Evolutionary conservation across 106 monocot species (phyloP).

Genomic region (Dendrobium nobile): DNA sequence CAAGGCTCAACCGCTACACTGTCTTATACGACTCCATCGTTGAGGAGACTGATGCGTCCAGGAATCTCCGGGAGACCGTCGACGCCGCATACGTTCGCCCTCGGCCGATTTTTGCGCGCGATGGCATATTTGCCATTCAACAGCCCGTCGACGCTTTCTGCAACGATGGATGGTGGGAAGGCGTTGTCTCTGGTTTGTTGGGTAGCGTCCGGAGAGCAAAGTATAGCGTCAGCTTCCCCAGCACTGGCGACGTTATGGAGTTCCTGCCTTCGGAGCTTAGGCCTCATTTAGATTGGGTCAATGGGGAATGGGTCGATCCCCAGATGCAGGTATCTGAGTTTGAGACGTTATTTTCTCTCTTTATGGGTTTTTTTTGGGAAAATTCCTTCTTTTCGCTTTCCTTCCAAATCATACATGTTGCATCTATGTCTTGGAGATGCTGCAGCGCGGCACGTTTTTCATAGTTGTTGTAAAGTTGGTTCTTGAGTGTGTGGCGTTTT

Average conservation of each 20-base stretch:
- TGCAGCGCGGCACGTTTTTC: too few species aligned
- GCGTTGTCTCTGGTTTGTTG: conserved; percentile 15
- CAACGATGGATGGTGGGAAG: conserved; percentile 68
- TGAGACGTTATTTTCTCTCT: background rate
- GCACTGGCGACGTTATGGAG: conserved; percentile 11
- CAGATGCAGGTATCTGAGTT: background rate
- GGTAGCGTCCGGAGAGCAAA: background rate
- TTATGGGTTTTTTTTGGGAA: background rate
- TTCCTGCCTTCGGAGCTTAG: conserved; percentile 6
- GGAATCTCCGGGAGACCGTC: conserved; percentile 30
- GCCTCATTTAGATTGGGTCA: conserved; percentile 9
- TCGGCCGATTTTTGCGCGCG: conserved; percentile 11
- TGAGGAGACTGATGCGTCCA: conserved; percentile 7
- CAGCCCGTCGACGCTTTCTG: conserved; percentile 43
- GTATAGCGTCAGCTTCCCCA: conserved; percentile 6
- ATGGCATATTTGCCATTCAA: conserved; percentile 9
- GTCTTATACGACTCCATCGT: conserved; percentile 33
- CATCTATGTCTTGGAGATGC: too few species aligned
- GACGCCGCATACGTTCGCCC: conserved; percentile 27
- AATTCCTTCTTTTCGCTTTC: too few species aligned
- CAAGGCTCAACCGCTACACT: conserved; percentile 19
- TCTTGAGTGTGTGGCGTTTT: background rate
- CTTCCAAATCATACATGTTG: too few species aligned
- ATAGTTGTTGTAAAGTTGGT: too few species aligned
- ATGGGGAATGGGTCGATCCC: background rate